These are phyloP conservation scores for Thalassiosira livingstoniorum DNA, from an alignment of 352 stramenopile genomes.

Conservation along the genomic window DNA sequence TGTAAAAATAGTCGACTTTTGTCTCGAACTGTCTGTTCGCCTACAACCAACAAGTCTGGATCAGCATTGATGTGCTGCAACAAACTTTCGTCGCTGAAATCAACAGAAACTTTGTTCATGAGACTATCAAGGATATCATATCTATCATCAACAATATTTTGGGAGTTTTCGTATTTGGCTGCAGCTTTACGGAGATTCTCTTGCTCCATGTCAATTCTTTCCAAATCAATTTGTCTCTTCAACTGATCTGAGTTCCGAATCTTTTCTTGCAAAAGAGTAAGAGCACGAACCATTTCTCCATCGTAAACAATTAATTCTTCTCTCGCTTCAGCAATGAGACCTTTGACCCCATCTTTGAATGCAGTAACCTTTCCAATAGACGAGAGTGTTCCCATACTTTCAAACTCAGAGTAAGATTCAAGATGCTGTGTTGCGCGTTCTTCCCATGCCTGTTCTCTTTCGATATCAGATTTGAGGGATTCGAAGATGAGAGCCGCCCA, in stretches of 20 bases:
- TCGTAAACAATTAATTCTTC: conserved; percentile 64
- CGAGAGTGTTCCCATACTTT: conserved; percentile 37
- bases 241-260: conserved; percentile 36
- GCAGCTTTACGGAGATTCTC: conserved; percentile 38
- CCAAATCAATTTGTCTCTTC: conserved; percentile 41
- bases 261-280: conserved; percentile 38
- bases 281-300: conserved; percentile 40
- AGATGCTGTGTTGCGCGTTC: conserved; percentile 6
- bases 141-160: conserved; percentile 57
- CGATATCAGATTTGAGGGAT: conserved; percentile 68
- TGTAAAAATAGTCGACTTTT: conserved; percentile 60
- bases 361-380: conserved; percentile 28
- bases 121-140: conserved; percentile 69
- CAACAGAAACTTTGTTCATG: conserved; percentile 44
- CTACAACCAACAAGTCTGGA: conserved; percentile 29
- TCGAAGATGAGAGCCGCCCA: conserved; percentile 81
- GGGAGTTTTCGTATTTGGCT: conserved; percentile 50
- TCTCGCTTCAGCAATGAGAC: conserved; percentile 58
- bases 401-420: conserved; percentile 37
- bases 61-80: background rate
- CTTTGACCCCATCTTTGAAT: conserved; percentile 51
- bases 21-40: conserved; percentile 53
- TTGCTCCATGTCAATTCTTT: conserved; percentile 34
- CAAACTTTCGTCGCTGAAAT: conserved; percentile 19
- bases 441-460: conserved; percentile 64